Conservation (phyloP, 2,329 filamentous ascomycete genomes). For the Pezicula neosporulosa region DNA sequence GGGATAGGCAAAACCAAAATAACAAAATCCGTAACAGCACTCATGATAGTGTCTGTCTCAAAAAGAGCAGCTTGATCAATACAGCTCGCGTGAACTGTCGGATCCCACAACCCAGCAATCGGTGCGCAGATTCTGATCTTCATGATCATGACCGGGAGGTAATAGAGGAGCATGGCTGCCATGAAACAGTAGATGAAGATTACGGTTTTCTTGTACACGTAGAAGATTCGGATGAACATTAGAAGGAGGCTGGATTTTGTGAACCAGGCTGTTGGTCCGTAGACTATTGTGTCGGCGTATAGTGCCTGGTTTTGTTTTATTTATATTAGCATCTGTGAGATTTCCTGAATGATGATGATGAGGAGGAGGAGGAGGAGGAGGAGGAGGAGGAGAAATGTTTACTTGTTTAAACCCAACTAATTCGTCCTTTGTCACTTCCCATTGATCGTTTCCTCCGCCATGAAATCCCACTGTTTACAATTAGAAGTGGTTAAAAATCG, state of each 20-base stretch:
- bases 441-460: slow-evolving; percentile 8
- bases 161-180: slow-evolving; percentile 7
- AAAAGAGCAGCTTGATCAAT: slow-evolving; percentile 31
- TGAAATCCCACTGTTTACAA: background rate
- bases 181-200: slow-evolving; percentile 17
- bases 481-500: background rate
- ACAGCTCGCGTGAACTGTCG: slow-evolving; percentile 20
- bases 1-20: slow-evolving; percentile 32
- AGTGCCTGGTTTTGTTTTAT: slow-evolving; percentile 1
- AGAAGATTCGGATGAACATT: slow-evolving; percentile 22
- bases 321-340: too few species aligned
- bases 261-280: slow-evolving; percentile 16
- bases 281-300: slow-evolving; percentile 15
- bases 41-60: slow-evolving; percentile 28
- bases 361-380: too few species aligned
- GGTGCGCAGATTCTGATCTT: slow-evolving; percentile 18
- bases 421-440: slow-evolving; percentile 4
- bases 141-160: slow-evolving; percentile 9
- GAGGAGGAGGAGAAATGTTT: background rate
- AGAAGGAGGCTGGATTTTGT: slow-evolving; percentile 24
- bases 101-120: slow-evolving; percentile 19
- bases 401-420: slow-evolving; percentile 3
- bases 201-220: slow-evolving; percentile 11
- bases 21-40: slow-evolving; percentile 30
- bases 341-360: background rate